Base-by-base conservation (phyloP, 805 yeast species). In the Wickerhamiella siamensis region DNA sequence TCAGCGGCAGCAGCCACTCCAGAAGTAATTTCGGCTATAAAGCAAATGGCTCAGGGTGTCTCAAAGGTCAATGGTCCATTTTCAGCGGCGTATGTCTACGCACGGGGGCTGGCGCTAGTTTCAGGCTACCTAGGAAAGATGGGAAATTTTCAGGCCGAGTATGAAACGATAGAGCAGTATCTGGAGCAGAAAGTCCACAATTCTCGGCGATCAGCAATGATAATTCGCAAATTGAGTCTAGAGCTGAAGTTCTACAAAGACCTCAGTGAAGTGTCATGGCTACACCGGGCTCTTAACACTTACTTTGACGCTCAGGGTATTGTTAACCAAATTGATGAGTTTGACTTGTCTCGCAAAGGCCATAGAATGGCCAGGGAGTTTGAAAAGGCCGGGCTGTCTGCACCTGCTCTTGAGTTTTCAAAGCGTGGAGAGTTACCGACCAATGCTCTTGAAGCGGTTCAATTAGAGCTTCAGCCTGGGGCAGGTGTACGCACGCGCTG, bases 291-390 rank as follows among this genome's bases (percentile, higher is more conserved):
- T 2, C 31, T 56, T 8, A 53, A 52, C 35, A 54, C 55, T 2
- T 56, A 51, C 36, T 47, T 46, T 29, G 58, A 55, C 33, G 56
- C 58, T 3, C 12, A 39, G 14, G 47, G 40, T 5, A 51, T 47
- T 22, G 39, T 49, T 12, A 36, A 40, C 10, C 53, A 50, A 2
- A 43, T 55, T 3, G 46, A 43, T 33, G 38, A 41, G 8, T 29
- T 53, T 4, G 60, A 55, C 17, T 40, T 55, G 14, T 43, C 46
- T n/a, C 49, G 53, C 9, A 56, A 55, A 39, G 48, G 48, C 5
- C 31, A 38, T 5, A 49, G 47, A 29, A 49, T 55, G 16, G 9
- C 43, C 3, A n/a, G 44, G 4, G 44, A 44, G 4, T 40, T 53
- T 31, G 36, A 36, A 15, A 46, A 46, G 21, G 39, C 48, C 3